Conservation (phyloP, 2,329 filamentous ascomycete genomes). For the Trichoderma atroviride region DNA sequence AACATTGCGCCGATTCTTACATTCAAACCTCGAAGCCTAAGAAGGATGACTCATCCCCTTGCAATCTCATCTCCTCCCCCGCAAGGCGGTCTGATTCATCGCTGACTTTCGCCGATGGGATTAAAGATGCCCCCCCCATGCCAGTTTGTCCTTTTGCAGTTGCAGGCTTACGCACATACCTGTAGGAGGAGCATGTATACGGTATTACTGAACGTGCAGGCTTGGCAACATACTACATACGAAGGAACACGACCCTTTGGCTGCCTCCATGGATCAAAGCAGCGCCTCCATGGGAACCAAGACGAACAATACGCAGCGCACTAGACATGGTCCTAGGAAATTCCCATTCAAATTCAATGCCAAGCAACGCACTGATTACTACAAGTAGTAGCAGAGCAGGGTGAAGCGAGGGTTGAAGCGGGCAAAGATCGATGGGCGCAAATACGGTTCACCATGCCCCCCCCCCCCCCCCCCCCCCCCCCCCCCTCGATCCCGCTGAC, state of each 20-base stretch:
- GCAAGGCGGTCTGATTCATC: conserved; percentile 21
- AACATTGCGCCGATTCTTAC: neutral
- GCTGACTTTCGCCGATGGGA: conserved; percentile 7
- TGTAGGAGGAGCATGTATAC: neutral
- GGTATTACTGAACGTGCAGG: neutral
- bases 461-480: no score
- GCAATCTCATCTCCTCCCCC: neutral
- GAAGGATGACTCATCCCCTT: conserved; percentile 16
- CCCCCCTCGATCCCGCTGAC: neutral
- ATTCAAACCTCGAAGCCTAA: neutral
- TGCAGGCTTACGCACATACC: neutral
- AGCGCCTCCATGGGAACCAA: neutral
- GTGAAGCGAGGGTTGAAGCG: neutral
- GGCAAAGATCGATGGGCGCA: conserved; percentile 3
- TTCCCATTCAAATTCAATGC: no score
- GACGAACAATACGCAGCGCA: neutral
- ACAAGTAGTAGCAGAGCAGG: neutral
- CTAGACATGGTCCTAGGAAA: neutral
- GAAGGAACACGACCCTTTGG: neutral
- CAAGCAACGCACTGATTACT: no score
- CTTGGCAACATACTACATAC: no score
- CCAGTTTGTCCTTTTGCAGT: neutral
- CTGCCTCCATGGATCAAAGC: neutral
- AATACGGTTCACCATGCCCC: neutral
- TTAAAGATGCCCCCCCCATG: neutral